These are phyloP conservation scores for Kitagawia praeruptora DNA, from an alignment of 129 eudicot genomes.

Conservation along the genomic window DNA sequence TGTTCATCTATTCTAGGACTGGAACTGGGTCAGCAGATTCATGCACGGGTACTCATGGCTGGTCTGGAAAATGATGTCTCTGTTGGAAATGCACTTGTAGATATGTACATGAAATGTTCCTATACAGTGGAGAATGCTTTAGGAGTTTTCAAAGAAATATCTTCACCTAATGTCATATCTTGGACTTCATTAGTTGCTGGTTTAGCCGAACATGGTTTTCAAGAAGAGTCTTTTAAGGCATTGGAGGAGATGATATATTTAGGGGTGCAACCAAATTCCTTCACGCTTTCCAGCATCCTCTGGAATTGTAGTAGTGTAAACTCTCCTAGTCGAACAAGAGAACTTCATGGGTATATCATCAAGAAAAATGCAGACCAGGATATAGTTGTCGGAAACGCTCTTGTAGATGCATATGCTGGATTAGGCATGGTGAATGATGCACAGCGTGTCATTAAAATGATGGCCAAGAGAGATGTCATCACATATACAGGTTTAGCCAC, in stretches of 20 bases:
- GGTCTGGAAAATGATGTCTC: constrained; percentile 15
- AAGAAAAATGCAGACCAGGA: constrained; percentile 12
- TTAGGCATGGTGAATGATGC: constrained; percentile 19
- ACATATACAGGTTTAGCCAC: constrained; percentile 21
- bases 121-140: constrained; percentile 6
- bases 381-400: constrained; percentile 18
- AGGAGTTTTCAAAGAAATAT: constrained; percentile 11
- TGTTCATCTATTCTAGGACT: constrained; percentile 7
- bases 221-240: constrained; percentile 15
- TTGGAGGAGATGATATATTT: constrained; percentile 11
- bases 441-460: constrained; percentile 4
- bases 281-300: constrained; percentile 15
- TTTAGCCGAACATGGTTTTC: constrained; percentile 18
- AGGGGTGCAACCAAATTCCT: constrained; percentile 18
- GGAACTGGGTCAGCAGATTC: constrained; percentile 12
- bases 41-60: constrained; percentile 5
- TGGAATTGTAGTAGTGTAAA: constrained; percentile 6
- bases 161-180: constrained; percentile 16
- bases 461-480: constrained; percentile 15
- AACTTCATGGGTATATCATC: constrained; percentile 17
- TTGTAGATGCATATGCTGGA: constrained; percentile 23
- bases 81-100: constrained; percentile 18
- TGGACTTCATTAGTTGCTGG: constrained; percentile 23
- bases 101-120: constrained; percentile 18
- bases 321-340: constrained; percentile 11